Evolutionary conservation across 2,329 filamentous ascomycete genomes (phyloP).

Genomic region (Penicillium sp.): DNA sequence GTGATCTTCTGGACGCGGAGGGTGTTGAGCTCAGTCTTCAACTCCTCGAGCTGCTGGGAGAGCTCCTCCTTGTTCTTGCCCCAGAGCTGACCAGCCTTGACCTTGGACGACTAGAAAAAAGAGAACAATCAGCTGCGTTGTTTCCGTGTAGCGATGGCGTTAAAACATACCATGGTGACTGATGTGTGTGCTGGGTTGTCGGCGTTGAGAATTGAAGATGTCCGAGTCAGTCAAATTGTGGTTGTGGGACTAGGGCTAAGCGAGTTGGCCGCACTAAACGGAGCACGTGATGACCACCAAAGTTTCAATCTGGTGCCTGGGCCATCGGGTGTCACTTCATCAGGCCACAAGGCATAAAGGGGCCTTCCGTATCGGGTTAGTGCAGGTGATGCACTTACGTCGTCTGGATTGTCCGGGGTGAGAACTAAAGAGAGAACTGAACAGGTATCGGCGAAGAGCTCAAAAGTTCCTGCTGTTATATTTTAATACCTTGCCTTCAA

Average conservation of each 20-base stretch:
- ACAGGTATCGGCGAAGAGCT: background rate
- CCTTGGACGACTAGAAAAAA: conserved; percentile 62
- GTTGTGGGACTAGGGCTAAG: conserved; percentile 50
- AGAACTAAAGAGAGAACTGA: background rate
- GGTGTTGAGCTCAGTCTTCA: conserved; percentile 95
- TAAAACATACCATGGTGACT: conserved; percentile 46
- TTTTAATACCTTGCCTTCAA: conserved; percentile 27
- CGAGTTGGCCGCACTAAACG: conserved; percentile 39
- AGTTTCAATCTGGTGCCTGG: background rate
- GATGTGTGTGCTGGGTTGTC: conserved; percentile 48
- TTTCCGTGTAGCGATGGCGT: conserved; percentile 9
- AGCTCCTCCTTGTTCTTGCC: conserved; percentile 99
- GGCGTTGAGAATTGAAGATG: conserved; percentile 46
- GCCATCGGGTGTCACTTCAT: conserved; percentile 4
- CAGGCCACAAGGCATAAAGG: background rate
- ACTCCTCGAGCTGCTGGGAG: conserved; percentile 88
- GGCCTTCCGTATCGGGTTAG: conserved; percentile 16
- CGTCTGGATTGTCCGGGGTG: conserved; percentile 13
- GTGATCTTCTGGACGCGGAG: conserved; percentile 98
- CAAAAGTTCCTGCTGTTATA: background rate
- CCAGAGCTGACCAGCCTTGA: conserved; percentile 97
- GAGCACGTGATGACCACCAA: conserved; percentile 24
- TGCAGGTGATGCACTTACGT: conserved; percentile 15
- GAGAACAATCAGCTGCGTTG: conserved; percentile 24
- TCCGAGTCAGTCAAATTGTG: conserved; percentile 39